Base-by-base conservation (phyloP, 192 early-diverging fungal genomes). In the Coemansia sp. region DNA sequence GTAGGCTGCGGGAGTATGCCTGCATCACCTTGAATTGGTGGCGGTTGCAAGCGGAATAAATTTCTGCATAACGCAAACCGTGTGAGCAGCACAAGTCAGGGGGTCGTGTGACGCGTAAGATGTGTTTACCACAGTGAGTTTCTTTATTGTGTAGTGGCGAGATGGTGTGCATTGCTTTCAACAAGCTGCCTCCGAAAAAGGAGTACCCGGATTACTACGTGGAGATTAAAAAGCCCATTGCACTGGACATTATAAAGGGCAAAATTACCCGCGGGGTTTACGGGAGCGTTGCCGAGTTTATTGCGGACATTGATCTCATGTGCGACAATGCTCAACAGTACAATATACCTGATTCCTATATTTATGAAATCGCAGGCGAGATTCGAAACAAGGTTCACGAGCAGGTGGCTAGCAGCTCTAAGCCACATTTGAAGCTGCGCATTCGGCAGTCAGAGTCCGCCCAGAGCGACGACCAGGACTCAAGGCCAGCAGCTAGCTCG, bases 161-260 rank as follows among this genome's bases (percentile, higher is more conserved):
- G 45, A 54, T 51, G 8, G 17, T 69, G 47, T 76, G 72, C 41
- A 30, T 62, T 44, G 56, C 66, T 9, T 76, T 76, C 41, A 76
- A 76, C 62, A 76, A 83, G 45, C 71, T 97, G 15, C 90, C 90
- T 12, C 60, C 73, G n/a, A 69, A 86, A 42, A 79, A 76, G 53
- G 80, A 84, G 23, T 99, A 96, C 51, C 88, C 93, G 0, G 88
- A 89, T 64, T 99, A 99, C 60, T 97, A 96, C 59, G 75, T 84
- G 46, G 80, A 94, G 51, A 99, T 99, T 51, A 73, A 76, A 42
- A 69, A 85, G 40, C 96, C 96, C 6, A 92, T 96, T 50, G 88
- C 94, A 0, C 76, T 99, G 79, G 88, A 93, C 43, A 90, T 87
- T 31, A 99, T 99, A 66, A 80, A 86, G 66, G 76, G 81, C 44